Evolutionary conservation across 441 rosid genomes (phyloP), one percentile per base, ranked within the genome.

Genomic region (Theobroma grandiflorum): DNA sequence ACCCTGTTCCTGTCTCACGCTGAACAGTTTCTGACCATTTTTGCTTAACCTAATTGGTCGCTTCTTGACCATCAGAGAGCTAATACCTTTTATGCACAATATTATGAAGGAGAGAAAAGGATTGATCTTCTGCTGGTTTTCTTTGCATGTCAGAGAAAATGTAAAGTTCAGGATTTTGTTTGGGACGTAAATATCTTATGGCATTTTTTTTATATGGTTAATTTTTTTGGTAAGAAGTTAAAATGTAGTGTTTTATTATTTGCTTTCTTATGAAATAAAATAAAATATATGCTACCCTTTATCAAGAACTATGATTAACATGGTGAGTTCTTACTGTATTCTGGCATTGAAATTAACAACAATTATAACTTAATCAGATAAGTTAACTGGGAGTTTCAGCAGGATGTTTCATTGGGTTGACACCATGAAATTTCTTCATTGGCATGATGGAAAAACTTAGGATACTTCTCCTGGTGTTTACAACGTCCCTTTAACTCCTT

Each of bases 1-100:
- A 18, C 16, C 78, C 72, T 7, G 77, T 82, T 45, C 79, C 77
- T 49, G 73, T 81, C 78, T 80, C 59, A 67, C 74, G 78, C 6
- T 79, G 81, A 85, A 58, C 53, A 57, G 37, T 61, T 55, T 38
- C 8, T 37, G 16, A 15, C 3, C 40, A 11, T 43, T 81, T 76
- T 77, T 43, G 59, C 20, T 52, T 22, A 2, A 11, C 52, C 33
- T 7, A 43, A 16, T 49, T 45, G 42, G 63, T 33, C 12, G 16
- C 8, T 18, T 63, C 26, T 50, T 14, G 18, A 50, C 6, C 55
- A 14, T 50, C n/a, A 49, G 4, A 15, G 18, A 50, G 55, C 4
- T 50, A 18, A 15, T 15, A 37, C 26, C 18, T 62, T 62, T 20
- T 10, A 11, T 62, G 14, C 35, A 64, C 43, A 7, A 14, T 64